Evolutionary conservation across 1,284 basidiomycete species (phyloP), one percentile per base, ranked within the genome.

Genomic region (Ceraceosorus bombacis): DNA sequence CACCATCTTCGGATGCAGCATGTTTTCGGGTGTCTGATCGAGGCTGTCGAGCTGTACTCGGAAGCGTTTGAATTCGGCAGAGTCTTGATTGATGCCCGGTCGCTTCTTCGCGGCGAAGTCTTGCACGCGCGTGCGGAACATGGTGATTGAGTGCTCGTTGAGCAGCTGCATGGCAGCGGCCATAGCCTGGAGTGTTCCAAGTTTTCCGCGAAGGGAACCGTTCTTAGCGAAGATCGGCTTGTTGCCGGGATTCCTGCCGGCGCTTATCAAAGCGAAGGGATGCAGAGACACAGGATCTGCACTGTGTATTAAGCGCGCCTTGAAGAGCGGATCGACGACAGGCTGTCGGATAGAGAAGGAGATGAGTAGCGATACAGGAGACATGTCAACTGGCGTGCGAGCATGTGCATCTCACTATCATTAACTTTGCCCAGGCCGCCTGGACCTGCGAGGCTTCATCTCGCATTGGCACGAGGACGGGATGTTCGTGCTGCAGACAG

Each of bases 1-100:
- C 46, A 88, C 87, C 86, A 98, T 89, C 80, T 99, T 99, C 3
- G 95, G 95, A 78, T 99, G 95, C 50, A 83, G 76, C 4, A 82
- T 77, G 68, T 86, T 86, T 3, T 84, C 84, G 7, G 70, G 68
- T 2, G 64, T 63, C 41, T 67, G 65, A 27, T 73, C 71, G 54
- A 76, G 78, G 49, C 79, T 78, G 60, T 88, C 84, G 39, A 90
- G 81, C 67, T 87, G 85, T 17, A 79, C 77, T 68, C 89, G 81
- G 46, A 89, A 78, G 10, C 81, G 81, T 61, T 83, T 81, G 68
- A 88, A 88, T 15, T 81, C 78, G 0, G 83, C 78, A 67, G 88
- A 83, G 38, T 82, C 82, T 51, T 80, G 79, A 40, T 86, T 76
- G 58, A 65, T 69, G 51, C 66, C 59, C 55, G 65, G 55, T 50